Evolutionary conservation across 768 basidiomycete genomes (phyloP), one percentile per base, ranked within the genome.

Genomic region (Russula sp.): DNA sequence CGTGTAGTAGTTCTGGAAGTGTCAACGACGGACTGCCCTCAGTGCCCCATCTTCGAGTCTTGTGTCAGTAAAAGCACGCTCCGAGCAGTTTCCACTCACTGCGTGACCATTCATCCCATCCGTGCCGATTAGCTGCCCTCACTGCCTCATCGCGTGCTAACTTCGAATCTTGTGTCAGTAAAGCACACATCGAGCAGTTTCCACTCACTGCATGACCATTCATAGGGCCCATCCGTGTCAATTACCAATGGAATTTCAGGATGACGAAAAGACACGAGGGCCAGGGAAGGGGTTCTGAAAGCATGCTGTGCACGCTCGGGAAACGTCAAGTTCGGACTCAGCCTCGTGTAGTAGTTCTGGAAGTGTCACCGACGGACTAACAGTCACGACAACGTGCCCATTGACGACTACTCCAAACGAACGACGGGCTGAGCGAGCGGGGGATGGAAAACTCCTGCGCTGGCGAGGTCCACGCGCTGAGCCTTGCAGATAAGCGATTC

Each of bases 381-480:
- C 83, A 14, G 82, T 79, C 50, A 84, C 81, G 65, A 78, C 76
- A 10, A 85, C 82, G 37, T 70, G 74, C 63, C 82, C 81, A 20
- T 70, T 71, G 45, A 83, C 69, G 22, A 83, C 77, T 10, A 80
- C 77, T 6, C 76, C 77, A 14, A 75, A 55, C 13, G 65, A 57
- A 47, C 63, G 50, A 16, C 51, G 60, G 37, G 48, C 32, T 14
- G 55, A 35, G 27, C 49, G 65, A 55, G 58, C 48, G 6, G 61
- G 57, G 2, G 66, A 59, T 7, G 47, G 47, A 3, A 63, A 32
- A 66, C 40, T 18, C 20, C 69, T 56, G 49, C 67, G 69, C 53
- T 44, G 9, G 55, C 11, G 13, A 66, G 34, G 49, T 59, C 49
- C 20, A 55, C 61, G 34, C 67, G 67, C 27, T 58, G 53, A 9